These are phyloP conservation scores for Leucoagaricus sp. DNA, from an alignment of 1,284 basidiomycete genomes.

Conservation along the genomic window DNA sequence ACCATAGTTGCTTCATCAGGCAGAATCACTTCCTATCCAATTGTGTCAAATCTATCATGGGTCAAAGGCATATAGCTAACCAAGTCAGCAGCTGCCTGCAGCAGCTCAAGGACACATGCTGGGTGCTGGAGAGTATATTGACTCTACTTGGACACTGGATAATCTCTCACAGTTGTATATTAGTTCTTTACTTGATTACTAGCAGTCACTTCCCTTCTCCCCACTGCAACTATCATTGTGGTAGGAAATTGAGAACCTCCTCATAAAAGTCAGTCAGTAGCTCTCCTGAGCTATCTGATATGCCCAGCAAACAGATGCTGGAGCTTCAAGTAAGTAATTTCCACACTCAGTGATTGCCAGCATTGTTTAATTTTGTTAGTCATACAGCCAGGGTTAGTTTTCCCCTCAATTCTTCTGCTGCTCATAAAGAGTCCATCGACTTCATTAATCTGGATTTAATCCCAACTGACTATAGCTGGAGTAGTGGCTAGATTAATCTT, in stretches of 20 bases:
- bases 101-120: slow-evolving; percentile 58
- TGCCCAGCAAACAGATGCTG: background rate
- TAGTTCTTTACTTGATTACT: slow-evolving; percentile 13
- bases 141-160: background rate
- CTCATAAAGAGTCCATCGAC: no score
- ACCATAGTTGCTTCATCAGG: slow-evolving; percentile 51
- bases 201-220: slow-evolving; percentile 5
- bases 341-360: background rate
- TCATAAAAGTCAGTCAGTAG: background rate
- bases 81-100: slow-evolving; percentile 66
- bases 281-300: slow-evolving; percentile 7
- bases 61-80: slow-evolving; percentile 54
- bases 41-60: slow-evolving; percentile 54
- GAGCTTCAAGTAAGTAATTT: slow-evolving; percentile 3
- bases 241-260: background rate
- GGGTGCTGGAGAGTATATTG: slow-evolving; percentile 28
- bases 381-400: background rate
- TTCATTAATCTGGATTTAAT: no score
- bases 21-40: slow-evolving; percentile 61
- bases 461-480: no score
- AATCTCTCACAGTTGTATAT: background rate
- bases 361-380: background rate
- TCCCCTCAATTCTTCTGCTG: background rate
- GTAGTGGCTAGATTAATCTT: no score
- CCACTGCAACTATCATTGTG: background rate